phyloP scores from a whole-genome alignment of 345 rosid species.

The Aquilaria yunnanensis region DNA sequence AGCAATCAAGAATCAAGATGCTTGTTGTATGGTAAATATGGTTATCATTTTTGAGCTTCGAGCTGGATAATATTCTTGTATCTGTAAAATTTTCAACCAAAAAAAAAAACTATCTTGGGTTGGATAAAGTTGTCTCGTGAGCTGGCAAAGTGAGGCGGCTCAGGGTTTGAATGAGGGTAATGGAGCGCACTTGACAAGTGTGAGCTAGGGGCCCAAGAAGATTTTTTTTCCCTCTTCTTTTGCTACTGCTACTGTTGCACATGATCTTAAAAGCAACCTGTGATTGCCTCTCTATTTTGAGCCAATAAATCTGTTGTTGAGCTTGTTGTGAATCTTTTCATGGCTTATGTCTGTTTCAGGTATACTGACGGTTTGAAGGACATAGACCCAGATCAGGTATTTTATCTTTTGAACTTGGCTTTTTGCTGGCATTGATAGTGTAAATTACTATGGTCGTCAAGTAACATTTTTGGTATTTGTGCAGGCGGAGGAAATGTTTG shows the following conservation, averaged over 20 bases:
- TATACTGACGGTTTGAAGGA: conserved; percentile 90
- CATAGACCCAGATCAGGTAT: conserved; percentile 76
- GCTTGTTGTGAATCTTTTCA: conserved; percentile 16
- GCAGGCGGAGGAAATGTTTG: conserved; percentile 94
- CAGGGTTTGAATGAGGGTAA: too few species aligned
- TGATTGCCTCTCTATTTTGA: conserved; percentile 1
- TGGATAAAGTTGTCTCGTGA: too few species aligned
- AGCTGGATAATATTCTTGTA: neutral
- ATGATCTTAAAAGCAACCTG: too few species aligned
- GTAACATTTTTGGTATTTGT: conserved; percentile 15
- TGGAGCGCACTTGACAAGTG: too few species aligned
- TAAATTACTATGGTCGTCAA: neutral
- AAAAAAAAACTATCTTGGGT: too few species aligned
- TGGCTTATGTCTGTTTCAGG: conserved; percentile 45
- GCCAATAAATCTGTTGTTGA: neutral
- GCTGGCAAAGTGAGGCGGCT: too few species aligned
- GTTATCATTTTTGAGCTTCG: too few species aligned
- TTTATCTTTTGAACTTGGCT: conserved; percentile 11
- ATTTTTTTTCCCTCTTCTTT: too few species aligned
- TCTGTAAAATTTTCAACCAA: neutral
- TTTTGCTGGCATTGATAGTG: neutral
- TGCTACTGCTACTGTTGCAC: too few species aligned
- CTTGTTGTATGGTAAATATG: too few species aligned
- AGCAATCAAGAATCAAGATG: too few species aligned
- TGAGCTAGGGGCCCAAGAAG: too few species aligned